These are phyloP conservation scores for Diaporthe sp. DNA, from an alignment of 2,329 filamentous ascomycete species.

Conservation along the genomic window DNA sequence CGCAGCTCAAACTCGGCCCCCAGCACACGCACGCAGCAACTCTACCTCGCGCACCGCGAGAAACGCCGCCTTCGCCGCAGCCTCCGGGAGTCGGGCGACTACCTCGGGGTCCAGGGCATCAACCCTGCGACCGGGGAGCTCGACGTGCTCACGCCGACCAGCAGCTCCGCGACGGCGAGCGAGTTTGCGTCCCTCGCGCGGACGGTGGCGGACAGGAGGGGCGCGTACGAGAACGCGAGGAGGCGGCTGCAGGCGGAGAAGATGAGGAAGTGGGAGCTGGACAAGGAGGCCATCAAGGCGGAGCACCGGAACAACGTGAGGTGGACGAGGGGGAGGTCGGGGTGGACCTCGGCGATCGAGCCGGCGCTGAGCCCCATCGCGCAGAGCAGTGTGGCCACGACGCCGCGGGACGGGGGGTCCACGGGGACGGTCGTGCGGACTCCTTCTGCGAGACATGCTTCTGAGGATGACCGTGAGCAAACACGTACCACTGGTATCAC, in stretches of 20 bases:
- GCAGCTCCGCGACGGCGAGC: constrained; percentile 27
- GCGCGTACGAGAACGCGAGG: constrained; percentile 52
- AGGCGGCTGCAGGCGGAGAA: constrained; percentile 56
- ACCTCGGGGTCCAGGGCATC: constrained; percentile 66
- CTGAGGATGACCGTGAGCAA: not conserved
- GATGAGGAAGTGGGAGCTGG: constrained; percentile 54
- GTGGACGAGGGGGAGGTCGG: constrained; percentile 57
- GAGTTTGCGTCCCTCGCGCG: constrained; percentile 45
- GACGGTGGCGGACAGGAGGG: constrained; percentile 47
- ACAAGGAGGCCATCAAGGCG: constrained; percentile 50
- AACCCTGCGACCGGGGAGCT: constrained; percentile 67
- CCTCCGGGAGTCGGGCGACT: constrained; percentile 67
- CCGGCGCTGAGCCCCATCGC: constrained; percentile 61
- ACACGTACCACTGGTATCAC: not conserved
- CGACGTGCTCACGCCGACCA: constrained; percentile 51
- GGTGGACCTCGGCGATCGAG: constrained; percentile 64
- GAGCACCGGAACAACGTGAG: constrained; percentile 46
- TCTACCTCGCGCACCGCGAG: constrained; percentile 48
- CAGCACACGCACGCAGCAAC: constrained; percentile 33
- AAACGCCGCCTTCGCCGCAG: constrained; percentile 53
- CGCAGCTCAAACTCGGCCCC: constrained; percentile 26
- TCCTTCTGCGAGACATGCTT: constrained; percentile 22
- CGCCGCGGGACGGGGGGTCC: constrained; percentile 38
- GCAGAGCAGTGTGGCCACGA: constrained; percentile 45
- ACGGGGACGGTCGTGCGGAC: constrained; percentile 31